These are phyloP conservation scores for Aspergillus eucalypticola DNA, from an alignment of 2,329 filamentous ascomycete species.

Conservation along the genomic window DNA sequence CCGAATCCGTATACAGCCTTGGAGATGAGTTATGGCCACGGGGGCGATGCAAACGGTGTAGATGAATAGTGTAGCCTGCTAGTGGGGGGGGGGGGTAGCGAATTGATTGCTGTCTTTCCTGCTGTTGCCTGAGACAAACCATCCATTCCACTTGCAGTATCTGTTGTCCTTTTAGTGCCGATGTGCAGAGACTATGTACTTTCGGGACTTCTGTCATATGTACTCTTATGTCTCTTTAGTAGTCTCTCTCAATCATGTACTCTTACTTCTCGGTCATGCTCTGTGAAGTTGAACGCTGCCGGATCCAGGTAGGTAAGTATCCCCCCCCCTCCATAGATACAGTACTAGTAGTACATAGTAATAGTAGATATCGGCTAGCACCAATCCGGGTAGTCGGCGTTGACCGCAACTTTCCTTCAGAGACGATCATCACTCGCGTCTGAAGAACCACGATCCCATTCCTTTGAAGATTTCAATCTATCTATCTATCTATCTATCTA, in stretches of 20 bases:
- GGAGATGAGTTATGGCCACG: not conserved
- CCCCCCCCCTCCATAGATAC: not conserved
- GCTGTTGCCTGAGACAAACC: not conserved
- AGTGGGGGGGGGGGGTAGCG: not conserved
- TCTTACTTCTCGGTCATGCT: not conserved
- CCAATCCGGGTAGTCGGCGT: not conserved
- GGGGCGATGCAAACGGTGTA: not conserved
- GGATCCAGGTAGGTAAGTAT: too few species aligned
- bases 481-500: not conserved
- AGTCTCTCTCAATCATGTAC: not conserved
- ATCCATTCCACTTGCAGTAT: not conserved
- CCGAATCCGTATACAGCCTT: not conserved
- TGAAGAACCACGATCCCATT: not conserved
- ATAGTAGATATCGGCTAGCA: not conserved
- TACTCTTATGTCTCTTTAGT: not conserved
- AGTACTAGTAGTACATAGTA: not conserved
- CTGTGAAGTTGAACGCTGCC: not conserved
- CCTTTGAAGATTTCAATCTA: not conserved
- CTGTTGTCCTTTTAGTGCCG: not conserved
- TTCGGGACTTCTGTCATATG: too few species aligned
- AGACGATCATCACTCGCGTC: not conserved
- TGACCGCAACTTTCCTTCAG: conserved; percentile 1
- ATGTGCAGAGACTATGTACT: too few species aligned
- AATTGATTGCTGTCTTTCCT: not conserved
- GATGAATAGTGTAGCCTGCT: not conserved